Conservation (phyloP, 495 filamentous ascomycete genomes). For the Penicillium bialowiezense region DNA sequence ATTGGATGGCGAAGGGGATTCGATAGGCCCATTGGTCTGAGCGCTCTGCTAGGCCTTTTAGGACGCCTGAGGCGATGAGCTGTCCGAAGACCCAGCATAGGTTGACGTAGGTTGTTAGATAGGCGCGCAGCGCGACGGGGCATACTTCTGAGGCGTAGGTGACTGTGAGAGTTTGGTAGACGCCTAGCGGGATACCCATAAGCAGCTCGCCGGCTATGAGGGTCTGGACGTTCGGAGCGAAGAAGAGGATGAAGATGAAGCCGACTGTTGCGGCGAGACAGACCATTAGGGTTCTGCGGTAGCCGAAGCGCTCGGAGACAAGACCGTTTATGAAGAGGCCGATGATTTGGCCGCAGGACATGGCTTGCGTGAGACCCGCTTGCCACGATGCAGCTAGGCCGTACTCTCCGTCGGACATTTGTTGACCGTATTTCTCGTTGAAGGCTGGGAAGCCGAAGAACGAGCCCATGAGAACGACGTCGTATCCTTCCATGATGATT, state of each 20-base stretch:
- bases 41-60: slow-evolving; percentile 44
- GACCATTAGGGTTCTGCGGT: slow-evolving; percentile 62
- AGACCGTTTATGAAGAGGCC: slow-evolving; percentile 62
- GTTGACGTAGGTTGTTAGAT: slow-evolving; percentile 75
- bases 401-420: slow-evolving; percentile 39
- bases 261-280: slow-evolving; percentile 60
- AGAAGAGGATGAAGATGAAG: slow-evolving; percentile 74
- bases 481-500: slow-evolving; percentile 56
- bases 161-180: slow-evolving; percentile 73
- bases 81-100: slow-evolving; percentile 78
- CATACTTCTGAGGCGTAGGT: slow-evolving; percentile 81
- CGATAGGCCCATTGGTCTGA: slow-evolving; percentile 61
- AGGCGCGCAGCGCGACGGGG: slow-evolving; percentile 66
- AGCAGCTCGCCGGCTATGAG: slow-evolving; percentile 68
- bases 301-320: slow-evolving; percentile 68
- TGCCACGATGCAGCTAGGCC: slow-evolving; percentile 64
- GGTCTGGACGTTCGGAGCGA: slow-evolving; percentile 62
- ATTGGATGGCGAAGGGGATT: slow-evolving; percentile 69
- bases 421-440: slow-evolving; percentile 62
- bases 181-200: slow-evolving; percentile 73
- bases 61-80: slow-evolving; percentile 66
- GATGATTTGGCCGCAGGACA: slow-evolving; percentile 62
- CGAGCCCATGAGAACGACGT: slow-evolving; percentile 44
- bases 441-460: slow-evolving; percentile 48
- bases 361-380: slow-evolving; percentile 66